phyloP scores from a whole-genome alignment of 78 protist genomes.

The Cavenderia fasciculata region DNA sequence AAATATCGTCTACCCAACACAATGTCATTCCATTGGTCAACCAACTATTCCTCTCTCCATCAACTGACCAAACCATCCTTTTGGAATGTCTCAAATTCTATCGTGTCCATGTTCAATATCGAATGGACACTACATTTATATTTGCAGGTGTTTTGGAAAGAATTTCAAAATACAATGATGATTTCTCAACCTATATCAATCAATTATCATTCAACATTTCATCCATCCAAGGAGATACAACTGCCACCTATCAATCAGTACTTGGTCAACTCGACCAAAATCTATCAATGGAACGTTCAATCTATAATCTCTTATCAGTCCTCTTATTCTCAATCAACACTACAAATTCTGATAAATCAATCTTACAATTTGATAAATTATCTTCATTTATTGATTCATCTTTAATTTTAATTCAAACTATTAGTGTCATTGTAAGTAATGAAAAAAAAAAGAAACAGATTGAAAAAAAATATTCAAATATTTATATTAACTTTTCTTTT shows the following conservation, averaged over 20 bases:
- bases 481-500: not conserved
- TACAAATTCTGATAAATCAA: not conserved
- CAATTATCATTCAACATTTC: not conserved
- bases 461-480: not conserved
- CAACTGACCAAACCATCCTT: not conserved
- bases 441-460: not conserved
- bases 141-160: not conserved
- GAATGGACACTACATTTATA: not conserved
- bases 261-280: not conserved
- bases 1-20: not conserved
- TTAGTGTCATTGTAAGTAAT: slow-evolving; percentile 7
- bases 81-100: slow-evolving; percentile 19
- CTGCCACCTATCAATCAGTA: not conserved
- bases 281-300: slow-evolving; percentile 25
- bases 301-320: slow-evolving; percentile 26
- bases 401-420: slow-evolving; percentile 16
- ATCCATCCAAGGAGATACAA: too few species aligned
- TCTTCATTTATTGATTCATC: slow-evolving; percentile 44
- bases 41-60: not conserved
- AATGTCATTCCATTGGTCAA: not conserved
- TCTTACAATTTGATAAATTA: not conserved
- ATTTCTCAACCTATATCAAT: slow-evolving; percentile 7
- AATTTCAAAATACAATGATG: not conserved
- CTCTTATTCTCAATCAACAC: not conserved
- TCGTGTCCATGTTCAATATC: slow-evolving; percentile 39